Evolutionary conservation across 768 basidiomycete species (phyloP).

Genomic region (Chiua virens): DNA sequence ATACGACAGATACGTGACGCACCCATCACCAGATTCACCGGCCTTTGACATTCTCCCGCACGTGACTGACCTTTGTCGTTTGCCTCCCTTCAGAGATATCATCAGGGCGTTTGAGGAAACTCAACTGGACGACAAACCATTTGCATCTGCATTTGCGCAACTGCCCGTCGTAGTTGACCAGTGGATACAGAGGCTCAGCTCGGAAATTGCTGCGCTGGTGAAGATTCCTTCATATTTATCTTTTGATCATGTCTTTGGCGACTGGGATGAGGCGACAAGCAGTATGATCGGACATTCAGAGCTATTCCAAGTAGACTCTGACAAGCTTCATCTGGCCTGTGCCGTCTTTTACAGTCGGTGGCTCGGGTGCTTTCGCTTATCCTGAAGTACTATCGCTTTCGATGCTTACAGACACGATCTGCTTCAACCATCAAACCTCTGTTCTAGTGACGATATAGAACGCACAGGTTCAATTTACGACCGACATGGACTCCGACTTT

Average conservation of each 20-base stretch:
- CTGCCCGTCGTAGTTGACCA: constrained; percentile 4
- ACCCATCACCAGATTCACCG: constrained; percentile 1
- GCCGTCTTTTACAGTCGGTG: constrained; percentile 4
- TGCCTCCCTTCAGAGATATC: constrained; percentile 12
- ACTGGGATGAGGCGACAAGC: not conserved
- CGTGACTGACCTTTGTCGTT: constrained; percentile 7
- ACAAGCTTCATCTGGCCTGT: constrained; percentile 6
- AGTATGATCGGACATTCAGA: not conserved
- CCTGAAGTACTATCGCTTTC: constrained; percentile 3
- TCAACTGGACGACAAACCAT: not conserved
- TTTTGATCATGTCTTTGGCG: not conserved
- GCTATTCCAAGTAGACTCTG: not conserved
- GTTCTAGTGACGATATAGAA: not conserved
- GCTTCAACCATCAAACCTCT: not conserved
- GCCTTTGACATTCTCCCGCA: constrained; percentile 14
- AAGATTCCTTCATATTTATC: constrained; percentile 6
- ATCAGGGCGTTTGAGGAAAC: constrained; percentile 3
- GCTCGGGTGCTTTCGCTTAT: not conserved
- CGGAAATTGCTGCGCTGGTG: constrained; percentile 8
- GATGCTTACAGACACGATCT: not conserved
- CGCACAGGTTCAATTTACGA: not conserved
- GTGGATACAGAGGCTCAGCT: constrained; percentile 9
- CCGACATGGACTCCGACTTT: not conserved
- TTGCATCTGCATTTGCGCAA: constrained; percentile 13
- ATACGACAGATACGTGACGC: constrained; percentile 12